Conservation (phyloP, 2,329 filamentous ascomycete species). For the Scortechinia acanthostroma region DNA sequence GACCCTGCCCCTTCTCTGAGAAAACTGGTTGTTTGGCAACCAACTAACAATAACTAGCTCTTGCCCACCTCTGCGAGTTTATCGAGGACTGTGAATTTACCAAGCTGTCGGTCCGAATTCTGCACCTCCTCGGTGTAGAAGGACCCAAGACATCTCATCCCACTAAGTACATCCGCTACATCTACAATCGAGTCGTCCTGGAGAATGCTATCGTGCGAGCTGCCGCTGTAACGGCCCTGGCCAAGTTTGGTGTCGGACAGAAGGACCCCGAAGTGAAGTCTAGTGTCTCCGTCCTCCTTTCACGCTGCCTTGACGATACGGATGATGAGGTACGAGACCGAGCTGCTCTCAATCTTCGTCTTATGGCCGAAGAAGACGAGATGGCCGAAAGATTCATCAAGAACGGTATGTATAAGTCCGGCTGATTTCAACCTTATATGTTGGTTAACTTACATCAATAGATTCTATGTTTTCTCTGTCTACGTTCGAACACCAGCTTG, state of each 20-base stretch:
- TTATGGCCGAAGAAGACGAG: constrained; percentile 89
- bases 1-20: no score
- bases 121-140: constrained; percentile 88
- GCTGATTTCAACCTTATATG: not conserved
- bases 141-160: constrained; percentile 91
- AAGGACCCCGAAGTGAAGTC: constrained; percentile 95
- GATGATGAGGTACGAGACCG: constrained; percentile 97
- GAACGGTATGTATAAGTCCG: constrained; percentile 58
- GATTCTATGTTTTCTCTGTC: constrained; percentile 93
- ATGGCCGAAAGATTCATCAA: constrained; percentile 83
- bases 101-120: constrained; percentile 88
- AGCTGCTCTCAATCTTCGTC: constrained; percentile 80
- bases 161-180: constrained; percentile 98
- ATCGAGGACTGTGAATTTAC: constrained; percentile 99
- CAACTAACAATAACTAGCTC: constrained; percentile 37
- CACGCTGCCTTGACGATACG: constrained; percentile 87
- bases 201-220: constrained; percentile 95
- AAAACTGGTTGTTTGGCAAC: no score
- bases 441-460: constrained; percentile 25
- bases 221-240: constrained; percentile 87
- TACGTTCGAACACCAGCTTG: constrained; percentile 91
- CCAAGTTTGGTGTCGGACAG: constrained; percentile 95
- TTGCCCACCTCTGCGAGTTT: constrained; percentile 95
- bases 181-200: constrained; percentile 95
- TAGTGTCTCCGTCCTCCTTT: constrained; percentile 86